phyloP scores from a whole-genome alignment of 1,139 yeast species.

The Geotrichum siamense region DNA sequence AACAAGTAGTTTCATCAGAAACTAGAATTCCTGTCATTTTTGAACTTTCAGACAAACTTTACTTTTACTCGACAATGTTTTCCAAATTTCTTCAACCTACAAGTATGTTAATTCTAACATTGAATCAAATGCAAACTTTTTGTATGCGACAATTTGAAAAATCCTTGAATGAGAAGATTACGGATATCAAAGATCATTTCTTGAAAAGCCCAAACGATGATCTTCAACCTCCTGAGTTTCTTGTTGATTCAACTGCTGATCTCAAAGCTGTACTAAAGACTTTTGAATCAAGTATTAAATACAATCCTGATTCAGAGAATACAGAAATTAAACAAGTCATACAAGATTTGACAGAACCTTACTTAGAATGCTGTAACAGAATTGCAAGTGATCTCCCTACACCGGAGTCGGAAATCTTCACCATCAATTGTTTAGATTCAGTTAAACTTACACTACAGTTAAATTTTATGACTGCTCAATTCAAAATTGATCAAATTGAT shows the following conservation, averaged over 20 bases:
- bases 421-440: slow-evolving; percentile 36
- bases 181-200: slow-evolving; percentile 21
- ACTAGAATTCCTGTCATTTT: slow-evolving; percentile 48
- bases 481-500: slow-evolving; percentile 32
- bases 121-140: slow-evolving; percentile 26
- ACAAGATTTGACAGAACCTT: slow-evolving; percentile 34
- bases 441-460: slow-evolving; percentile 30
- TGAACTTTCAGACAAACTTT: slow-evolving; percentile 55
- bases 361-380: slow-evolving; percentile 32
- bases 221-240: slow-evolving; percentile 36
- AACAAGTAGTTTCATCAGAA: slow-evolving; percentile 63
- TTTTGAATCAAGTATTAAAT: slow-evolving; percentile 33
- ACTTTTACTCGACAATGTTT: slow-evolving; percentile 65
- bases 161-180: slow-evolving; percentile 26
- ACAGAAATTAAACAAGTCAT: slow-evolving; percentile 26
- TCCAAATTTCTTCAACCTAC: slow-evolving; percentile 36
- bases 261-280: slow-evolving; percentile 32
- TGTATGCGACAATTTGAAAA: slow-evolving; percentile 30
- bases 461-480: slow-evolving; percentile 28
- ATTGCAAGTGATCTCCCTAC: slow-evolving; percentile 27
- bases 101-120: slow-evolving; percentile 24
- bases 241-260: slow-evolving; percentile 32
- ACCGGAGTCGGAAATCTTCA: slow-evolving; percentile 29
- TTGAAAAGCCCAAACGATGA: slow-evolving; percentile 21
- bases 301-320: slow-evolving; percentile 25